These are phyloP conservation scores for Chrysanthemum lavandulifolium DNA, from an alignment of 129 eudicot genomes.

Conservation along the genomic window DNA sequence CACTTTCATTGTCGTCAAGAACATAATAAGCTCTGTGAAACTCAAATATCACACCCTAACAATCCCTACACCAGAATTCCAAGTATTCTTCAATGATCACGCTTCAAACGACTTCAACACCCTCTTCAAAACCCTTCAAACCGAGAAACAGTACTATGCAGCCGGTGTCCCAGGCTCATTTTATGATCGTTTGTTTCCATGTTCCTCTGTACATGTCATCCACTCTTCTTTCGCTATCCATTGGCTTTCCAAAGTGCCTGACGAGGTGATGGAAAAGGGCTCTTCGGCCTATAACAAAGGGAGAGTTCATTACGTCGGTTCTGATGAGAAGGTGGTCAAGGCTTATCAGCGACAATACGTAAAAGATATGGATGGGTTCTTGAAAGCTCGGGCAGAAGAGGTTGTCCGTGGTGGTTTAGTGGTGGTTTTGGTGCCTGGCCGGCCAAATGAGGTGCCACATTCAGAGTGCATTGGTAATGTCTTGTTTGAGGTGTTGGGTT, in stretches of 20 bases:
- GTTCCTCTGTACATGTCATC: slow-evolving; percentile 34
- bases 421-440: slow-evolving; percentile 36
- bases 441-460: slow-evolving; percentile 31
- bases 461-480: slow-evolving; percentile 30
- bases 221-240: slow-evolving; percentile 44
- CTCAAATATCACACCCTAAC: slow-evolving; percentile 19
- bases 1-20: slow-evolving; percentile 30
- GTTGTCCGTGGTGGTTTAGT: slow-evolving; percentile 44
- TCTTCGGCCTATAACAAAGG: slow-evolving; percentile 42
- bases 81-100: slow-evolving; percentile 50
- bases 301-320: slow-evolving; percentile 40
- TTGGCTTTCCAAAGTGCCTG: slow-evolving; percentile 54
- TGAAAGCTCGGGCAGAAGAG: slow-evolving; percentile 46
- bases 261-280: slow-evolving; percentile 20
- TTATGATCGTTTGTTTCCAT: slow-evolving; percentile 39
- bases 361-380: slow-evolving; percentile 36
- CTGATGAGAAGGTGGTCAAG: slow-evolving; percentile 27
- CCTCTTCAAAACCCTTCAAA: slow-evolving; percentile 44
- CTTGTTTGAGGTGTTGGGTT: slow-evolving; percentile 37
- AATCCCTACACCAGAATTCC: slow-evolving; percentile 35
- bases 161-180: slow-evolving; percentile 58
- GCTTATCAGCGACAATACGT: slow-evolving; percentile 36
- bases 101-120: slow-evolving; percentile 53
- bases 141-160: slow-evolving; percentile 32
- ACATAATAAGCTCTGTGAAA: slow-evolving; percentile 27